A percentile compares a stretch with the other conserved stretches of the same genome.
Conservation (phyloP, 768 basidiomycete species). For the Strobilomyces echinocephalus region DNA sequence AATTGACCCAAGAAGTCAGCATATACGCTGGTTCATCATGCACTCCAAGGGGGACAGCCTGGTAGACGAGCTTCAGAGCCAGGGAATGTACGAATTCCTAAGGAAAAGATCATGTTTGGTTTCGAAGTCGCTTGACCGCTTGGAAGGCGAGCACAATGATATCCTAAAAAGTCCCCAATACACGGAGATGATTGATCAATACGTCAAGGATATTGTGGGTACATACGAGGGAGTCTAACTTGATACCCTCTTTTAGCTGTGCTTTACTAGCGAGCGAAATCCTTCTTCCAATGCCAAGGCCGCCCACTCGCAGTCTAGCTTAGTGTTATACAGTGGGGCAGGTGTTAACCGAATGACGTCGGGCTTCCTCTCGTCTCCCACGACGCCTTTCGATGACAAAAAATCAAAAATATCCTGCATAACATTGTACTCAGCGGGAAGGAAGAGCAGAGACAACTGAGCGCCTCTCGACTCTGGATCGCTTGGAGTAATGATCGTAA, state of each 20-base stretch:
- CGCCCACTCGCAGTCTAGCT: slow-evolving; percentile 70
- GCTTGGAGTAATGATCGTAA: slow-evolving; percentile 90
- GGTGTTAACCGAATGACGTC: slow-evolving; percentile 91
- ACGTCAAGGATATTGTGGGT: slow-evolving; percentile 28
- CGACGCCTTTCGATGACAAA: slow-evolving; percentile 66
- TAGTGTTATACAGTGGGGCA: slow-evolving; percentile 80
- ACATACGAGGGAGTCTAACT: neutral
- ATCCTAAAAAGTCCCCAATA: slow-evolving; percentile 43
- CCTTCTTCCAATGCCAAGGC: slow-evolving; percentile 60
- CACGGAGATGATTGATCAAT: slow-evolving; percentile 40
- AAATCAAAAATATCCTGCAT: slow-evolving; percentile 69
- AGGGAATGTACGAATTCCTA: slow-evolving; percentile 56
- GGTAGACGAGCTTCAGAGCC: slow-evolving; percentile 59
- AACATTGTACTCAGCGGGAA: slow-evolving; percentile 48
- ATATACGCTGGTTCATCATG: slow-evolving; percentile 63
- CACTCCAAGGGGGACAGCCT: slow-evolving; percentile 72
- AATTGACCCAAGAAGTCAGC: slow-evolving; percentile 30
- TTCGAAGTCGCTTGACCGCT: slow-evolving; percentile 33
- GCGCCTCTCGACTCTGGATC: slow-evolving; percentile 68
- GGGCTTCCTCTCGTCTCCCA: slow-evolving; percentile 89
- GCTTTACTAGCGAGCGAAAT: slow-evolving; percentile 32
- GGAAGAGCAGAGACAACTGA: slow-evolving; percentile 82
- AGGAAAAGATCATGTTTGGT: slow-evolving; percentile 25
- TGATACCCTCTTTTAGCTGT: slow-evolving; percentile 9
- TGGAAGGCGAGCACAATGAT: slow-evolving; percentile 52